Conservation (phyloP, 2,329 filamentous ascomycete genomes). For the Aureobasidium mangrovei region DNA sequence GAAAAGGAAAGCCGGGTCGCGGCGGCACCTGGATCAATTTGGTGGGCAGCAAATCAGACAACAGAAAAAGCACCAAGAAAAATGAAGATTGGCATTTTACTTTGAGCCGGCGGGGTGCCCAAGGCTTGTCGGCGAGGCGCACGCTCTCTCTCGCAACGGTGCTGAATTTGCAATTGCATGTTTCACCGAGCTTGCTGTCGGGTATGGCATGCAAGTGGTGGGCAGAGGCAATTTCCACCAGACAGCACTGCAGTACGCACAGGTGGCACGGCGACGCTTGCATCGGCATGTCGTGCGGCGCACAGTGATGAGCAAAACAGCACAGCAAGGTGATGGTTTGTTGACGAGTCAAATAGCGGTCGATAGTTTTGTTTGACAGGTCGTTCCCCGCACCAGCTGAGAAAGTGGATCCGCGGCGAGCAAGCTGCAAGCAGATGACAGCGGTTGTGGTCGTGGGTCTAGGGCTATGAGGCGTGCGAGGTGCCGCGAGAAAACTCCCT, state of each 20-base stretch:
- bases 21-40: neutral
- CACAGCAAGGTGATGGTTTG: too few relatives aligned
- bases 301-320: too few relatives aligned
- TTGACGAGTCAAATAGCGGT: too few relatives aligned
- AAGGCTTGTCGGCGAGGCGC: neutral
- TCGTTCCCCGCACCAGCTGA: slow-evolving; percentile 4
- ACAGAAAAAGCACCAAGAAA: neutral
- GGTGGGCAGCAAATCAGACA: neutral
- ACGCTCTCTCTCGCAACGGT: neutral
- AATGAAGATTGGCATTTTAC: neutral
- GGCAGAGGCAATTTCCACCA: neutral
- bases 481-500: neutral
- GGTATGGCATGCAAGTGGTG: neutral
- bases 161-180: neutral
- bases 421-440: neutral
- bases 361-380: neutral
- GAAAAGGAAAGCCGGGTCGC: neutral
- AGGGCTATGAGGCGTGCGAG: slow-evolving; percentile 3
- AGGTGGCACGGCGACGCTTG: too few relatives aligned
- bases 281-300: too few relatives aligned
- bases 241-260: too few relatives aligned
- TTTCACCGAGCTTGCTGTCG: neutral
- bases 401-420: neutral
- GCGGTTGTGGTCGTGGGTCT: neutral
- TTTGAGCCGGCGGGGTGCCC: neutral